These are phyloP conservation scores for Zarea fungicola DNA, from an alignment of 2,329 filamentous ascomycete species.

Conservation along the genomic window DNA sequence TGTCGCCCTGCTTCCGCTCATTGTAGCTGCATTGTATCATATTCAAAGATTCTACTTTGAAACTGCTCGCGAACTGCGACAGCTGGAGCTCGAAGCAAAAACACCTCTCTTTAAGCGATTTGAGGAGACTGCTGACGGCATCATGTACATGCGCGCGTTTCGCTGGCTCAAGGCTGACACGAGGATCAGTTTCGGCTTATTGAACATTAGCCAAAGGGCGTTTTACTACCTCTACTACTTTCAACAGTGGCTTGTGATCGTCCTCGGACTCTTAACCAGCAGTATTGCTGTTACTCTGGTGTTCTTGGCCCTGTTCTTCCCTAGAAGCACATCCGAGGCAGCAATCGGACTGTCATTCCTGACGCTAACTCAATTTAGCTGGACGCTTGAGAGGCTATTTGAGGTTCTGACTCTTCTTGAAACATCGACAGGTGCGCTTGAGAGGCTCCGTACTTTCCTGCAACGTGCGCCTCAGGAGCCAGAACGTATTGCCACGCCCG, in stretches of 20 bases:
- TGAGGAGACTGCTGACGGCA: conserved; percentile 21
- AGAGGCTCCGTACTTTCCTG: conserved; percentile 1
- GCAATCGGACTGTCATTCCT: conserved; percentile 3
- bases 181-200: conserved; percentile 17
- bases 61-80: conserved; percentile 27
- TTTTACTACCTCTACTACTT: conserved; percentile 41
- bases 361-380: conserved; percentile 1
- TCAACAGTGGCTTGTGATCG: conserved; percentile 45
- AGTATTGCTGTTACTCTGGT: conserved; percentile 42
- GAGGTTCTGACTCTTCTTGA: conserved; percentile 2
- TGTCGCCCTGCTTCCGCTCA: conserved; percentile 37
- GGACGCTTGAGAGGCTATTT: conserved; percentile 2
- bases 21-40: conserved; percentile 18
- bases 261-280: conserved; percentile 41
- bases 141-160: conserved; percentile 30
- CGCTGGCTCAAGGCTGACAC: conserved; percentile 22
- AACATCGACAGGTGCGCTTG: conserved; percentile 2
- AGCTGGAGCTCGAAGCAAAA: conserved; percentile 27
- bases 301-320: conserved; percentile 26
- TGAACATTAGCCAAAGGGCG: conserved; percentile 30
- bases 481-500: not conserved
- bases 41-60: conserved; percentile 27
- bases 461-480: not conserved
- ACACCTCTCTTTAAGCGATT: conserved; percentile 25
- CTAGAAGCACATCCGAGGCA: not conserved